These are phyloP conservation scores for Phytophthora multivora DNA, from an alignment of 352 stramenopile species.

Conservation along the genomic window DNA sequence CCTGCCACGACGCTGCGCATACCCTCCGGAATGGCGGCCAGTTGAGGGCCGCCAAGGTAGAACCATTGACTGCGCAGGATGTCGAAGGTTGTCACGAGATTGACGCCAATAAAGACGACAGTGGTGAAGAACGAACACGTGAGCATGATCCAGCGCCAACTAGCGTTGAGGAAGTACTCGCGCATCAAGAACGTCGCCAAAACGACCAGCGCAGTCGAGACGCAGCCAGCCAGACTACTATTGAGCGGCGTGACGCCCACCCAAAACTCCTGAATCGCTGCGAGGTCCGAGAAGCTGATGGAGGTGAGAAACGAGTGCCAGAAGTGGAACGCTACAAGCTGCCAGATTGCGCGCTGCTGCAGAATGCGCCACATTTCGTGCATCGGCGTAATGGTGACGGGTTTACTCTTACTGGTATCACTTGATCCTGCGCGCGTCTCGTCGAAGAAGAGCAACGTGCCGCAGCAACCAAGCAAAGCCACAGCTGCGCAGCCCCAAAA, in stretches of 20 bases:
- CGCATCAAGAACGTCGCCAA: slow-evolving; percentile 60
- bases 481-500: slow-evolving; percentile 61
- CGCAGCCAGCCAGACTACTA: slow-evolving; percentile 56
- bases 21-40: slow-evolving; percentile 61
- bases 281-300: slow-evolving; percentile 57
- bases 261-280: slow-evolving; percentile 66
- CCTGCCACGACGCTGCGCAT: slow-evolving; percentile 65
- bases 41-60: slow-evolving; percentile 61
- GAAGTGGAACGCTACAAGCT: slow-evolving; percentile 71
- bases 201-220: slow-evolving; percentile 58
- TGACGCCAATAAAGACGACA: slow-evolving; percentile 46
- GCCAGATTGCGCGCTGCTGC: slow-evolving; percentile 73
- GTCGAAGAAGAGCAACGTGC: slow-evolving; percentile 50
- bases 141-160: slow-evolving; percentile 64
- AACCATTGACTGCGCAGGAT: slow-evolving; percentile 74
- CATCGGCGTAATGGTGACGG: slow-evolving; percentile 34
- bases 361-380: slow-evolving; percentile 73
- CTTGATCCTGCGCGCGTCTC: slow-evolving; percentile 41
- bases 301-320: slow-evolving; percentile 68
- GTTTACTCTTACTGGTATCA: slow-evolving; percentile 21
- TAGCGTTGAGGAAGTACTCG: slow-evolving; percentile 61
- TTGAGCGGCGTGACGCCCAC: slow-evolving; percentile 58
- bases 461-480: slow-evolving; percentile 37
- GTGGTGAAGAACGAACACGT: slow-evolving; percentile 51
- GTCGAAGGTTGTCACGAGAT: slow-evolving; percentile 60